phyloP scores from a whole-genome alignment of 176 grass and related monocot species.

The Aegilops longissima region DNA sequence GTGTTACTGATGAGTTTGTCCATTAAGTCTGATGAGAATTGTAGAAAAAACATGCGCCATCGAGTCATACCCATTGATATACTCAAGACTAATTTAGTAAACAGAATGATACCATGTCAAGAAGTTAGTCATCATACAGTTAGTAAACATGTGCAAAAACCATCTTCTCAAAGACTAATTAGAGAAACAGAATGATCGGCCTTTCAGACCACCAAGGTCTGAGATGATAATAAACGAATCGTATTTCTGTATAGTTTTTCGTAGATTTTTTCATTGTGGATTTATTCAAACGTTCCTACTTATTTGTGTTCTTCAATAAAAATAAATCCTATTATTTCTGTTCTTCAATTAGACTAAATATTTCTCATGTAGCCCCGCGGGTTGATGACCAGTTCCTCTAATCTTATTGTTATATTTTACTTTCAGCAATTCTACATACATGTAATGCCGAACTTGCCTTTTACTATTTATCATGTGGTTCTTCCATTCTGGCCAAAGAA shows the following conservation, averaged over 20 bases:
- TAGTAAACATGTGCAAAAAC: background rate
- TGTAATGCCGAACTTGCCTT: conserved; percentile 10
- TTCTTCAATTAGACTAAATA: background rate
- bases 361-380: background rate
- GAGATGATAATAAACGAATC: background rate
- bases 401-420: background rate
- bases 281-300: background rate
- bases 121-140: background rate
- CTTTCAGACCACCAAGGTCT: background rate
- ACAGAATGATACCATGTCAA: background rate
- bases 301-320: background rate
- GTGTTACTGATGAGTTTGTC: background rate
- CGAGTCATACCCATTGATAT: background rate
- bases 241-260: background rate
- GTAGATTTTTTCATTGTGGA: background rate
- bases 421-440: background rate
- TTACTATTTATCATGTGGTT: conserved; percentile 16
- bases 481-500: background rate
- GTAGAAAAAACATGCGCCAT: background rate
- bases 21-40: background rate
- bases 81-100: background rate
- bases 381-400: background rate
- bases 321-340: background rate
- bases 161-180: background rate
- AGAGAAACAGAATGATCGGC: background rate